Conservation (phyloP, 352 stramenopile species). For the Phytophthora boehmeriae region DNA sequence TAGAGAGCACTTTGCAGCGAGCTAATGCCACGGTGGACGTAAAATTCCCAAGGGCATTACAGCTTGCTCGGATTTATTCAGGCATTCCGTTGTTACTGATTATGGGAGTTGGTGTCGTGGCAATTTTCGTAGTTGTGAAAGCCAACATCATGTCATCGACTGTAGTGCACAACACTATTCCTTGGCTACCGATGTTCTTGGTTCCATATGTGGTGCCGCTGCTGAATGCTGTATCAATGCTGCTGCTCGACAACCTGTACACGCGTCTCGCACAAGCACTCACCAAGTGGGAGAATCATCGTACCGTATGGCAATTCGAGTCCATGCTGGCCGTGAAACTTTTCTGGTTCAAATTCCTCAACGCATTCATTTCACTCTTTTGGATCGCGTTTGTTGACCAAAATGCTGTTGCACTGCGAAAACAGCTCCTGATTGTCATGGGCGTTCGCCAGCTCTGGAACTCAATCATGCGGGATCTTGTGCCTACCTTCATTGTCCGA, state of each 20-base stretch:
- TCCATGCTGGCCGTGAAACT: constrained; percentile 79
- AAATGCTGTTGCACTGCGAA: constrained; percentile 49
- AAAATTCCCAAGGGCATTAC: constrained; percentile 64
- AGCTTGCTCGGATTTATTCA: constrained; percentile 63
- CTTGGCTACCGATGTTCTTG: constrained; percentile 46
- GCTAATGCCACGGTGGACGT: constrained; percentile 54
- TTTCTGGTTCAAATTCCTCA: constrained; percentile 87
- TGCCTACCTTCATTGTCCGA: constrained; percentile 58
- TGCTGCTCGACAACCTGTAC: constrained; percentile 78
- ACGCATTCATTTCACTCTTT: constrained; percentile 83
- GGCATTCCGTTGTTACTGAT: constrained; percentile 58
- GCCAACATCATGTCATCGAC: constrained; percentile 35
- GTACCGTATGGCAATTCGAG: constrained; percentile 79
- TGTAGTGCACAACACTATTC: constrained; percentile 31
- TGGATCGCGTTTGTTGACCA: constrained; percentile 78
- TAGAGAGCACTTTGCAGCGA: constrained; percentile 39
- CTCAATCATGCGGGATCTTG: constrained; percentile 51
- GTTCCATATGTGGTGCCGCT: constrained; percentile 63
- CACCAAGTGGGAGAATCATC: constrained; percentile 82
- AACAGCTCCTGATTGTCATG: constrained; percentile 78
- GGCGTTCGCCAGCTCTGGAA: constrained; percentile 75
- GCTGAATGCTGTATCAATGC: constrained; percentile 71
- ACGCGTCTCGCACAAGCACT: constrained; percentile 58
- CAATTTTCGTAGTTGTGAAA: constrained; percentile 67
- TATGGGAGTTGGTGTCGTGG: constrained; percentile 55